Base-by-base conservation (phyloP, 1,139 yeast genomes). In the Debaryomyces singareniensis region DNA sequence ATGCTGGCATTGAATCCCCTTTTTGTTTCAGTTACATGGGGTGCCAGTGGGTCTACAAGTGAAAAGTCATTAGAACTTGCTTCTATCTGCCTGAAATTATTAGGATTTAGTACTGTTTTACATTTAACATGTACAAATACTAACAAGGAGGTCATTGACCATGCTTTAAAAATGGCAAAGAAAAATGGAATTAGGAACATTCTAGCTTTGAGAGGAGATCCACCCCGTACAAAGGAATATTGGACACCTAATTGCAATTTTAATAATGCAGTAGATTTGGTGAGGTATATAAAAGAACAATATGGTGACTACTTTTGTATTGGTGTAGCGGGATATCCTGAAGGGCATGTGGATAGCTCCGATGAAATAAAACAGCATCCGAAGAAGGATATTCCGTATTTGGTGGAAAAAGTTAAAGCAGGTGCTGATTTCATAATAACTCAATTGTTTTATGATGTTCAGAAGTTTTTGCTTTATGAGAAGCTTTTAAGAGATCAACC, bases 51-150 rank as follows among this genome's bases (percentile, higher is more conserved):
- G 2, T 78, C 95, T 3, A 87, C 97, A 4, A 78, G 93, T 31
- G 81, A 75, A 33, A 87, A 86, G 58, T 83, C 96, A 1, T 58
- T 91, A 37, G 93, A 84, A 29, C 63, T 91, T 35, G 96, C 96
- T 0, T 65, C 75, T 13, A 71, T 85, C 3, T 82, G 94, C 46
- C 86, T 82, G 45, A 65, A 72, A 30, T 84, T 80, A 31, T 65
- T 87, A 35, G 85, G 84, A 2, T 61, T 89, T 16, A 85, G 96
- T 9, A 86, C 96, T 0, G 89, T 95, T 38, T 71, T 93, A 58
- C 99, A 91, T 55, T 66, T 91, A 55, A 91, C 99, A 0, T 93
- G 98, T 55, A 93, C 99, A 15, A 91, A 91, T 52, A 91, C 94
- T 58, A 83, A 84, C 45, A 74, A 68, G 42, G 64, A 63, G 25